Evolutionary conservation across 1,139 yeast genomes (phyloP).

Genomic region (Scheffersomyces insectosa): DNA sequence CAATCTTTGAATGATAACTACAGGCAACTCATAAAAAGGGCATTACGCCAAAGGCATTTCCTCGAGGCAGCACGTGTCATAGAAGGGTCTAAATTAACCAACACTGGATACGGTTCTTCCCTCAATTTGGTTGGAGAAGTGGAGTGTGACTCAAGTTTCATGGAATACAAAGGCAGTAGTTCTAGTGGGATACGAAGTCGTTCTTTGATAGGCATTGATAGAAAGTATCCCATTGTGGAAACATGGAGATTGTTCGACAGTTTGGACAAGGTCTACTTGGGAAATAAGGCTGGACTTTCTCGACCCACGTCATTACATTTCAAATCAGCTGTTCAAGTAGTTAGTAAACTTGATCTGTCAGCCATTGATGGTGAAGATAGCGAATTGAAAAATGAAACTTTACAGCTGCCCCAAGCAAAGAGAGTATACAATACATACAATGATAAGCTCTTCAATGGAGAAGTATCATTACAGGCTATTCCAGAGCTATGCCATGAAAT

Average conservation of each 20-base stretch:
- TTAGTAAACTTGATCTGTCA: not conserved
- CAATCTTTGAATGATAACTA: conserved; percentile 15
- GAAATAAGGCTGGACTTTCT: not conserved
- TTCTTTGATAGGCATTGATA: conserved; percentile 24
- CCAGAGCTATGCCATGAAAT: conserved; percentile 10
- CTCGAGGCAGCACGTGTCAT: conserved; percentile 22
- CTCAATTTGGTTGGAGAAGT: conserved; percentile 47
- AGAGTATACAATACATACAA: conserved; percentile 14
- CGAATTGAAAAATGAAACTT: conserved; percentile 4
- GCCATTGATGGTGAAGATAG: not conserved
- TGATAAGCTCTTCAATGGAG: conserved; percentile 3
- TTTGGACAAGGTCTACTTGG: conserved; percentile 13
- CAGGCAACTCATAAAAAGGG: conserved; percentile 21
- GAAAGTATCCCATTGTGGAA: conserved; percentile 23
- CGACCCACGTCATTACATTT: not conserved
- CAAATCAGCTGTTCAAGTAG: not conserved
- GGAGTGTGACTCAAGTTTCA: conserved; percentile 49
- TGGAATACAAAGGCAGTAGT: conserved; percentile 10
- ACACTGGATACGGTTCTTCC: conserved; percentile 60
- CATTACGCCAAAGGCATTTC: conserved; percentile 18
- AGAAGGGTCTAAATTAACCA: conserved; percentile 49
- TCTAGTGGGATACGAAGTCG: conserved; percentile 11
- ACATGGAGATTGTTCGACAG: conserved; percentile 19
- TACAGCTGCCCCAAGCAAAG: conserved; percentile 18
- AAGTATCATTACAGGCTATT: not conserved